Evolutionary conservation across 164 flowering plant genomes (phyloP).

Genomic region (Umbilicus rupestris): DNA sequence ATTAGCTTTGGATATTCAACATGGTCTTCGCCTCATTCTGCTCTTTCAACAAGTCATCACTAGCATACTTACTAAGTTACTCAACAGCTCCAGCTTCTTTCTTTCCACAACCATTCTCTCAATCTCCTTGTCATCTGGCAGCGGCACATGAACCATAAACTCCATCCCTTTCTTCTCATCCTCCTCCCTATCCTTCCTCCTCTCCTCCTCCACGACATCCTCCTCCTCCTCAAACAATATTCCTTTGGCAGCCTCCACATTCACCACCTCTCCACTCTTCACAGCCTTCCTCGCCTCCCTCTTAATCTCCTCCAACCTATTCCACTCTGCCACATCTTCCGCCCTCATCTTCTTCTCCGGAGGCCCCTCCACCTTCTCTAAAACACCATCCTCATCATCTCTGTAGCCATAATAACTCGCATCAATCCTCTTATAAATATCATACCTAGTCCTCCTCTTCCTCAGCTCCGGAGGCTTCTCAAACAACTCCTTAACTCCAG

Average conservation of each 20-base stretch:
- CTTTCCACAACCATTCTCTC: conserved; percentile 88
- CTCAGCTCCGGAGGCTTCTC: conserved; percentile 89
- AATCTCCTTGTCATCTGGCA: conserved; percentile 92
- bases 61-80: conserved; percentile 66
- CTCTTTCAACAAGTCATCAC: conserved; percentile 59
- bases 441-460: conserved; percentile 73
- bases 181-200: conserved; percentile 31
- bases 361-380: conserved; percentile 60
- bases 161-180: conserved; percentile 38
- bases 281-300: conserved; percentile 70
- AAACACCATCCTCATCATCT: conserved; percentile 86
- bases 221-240: conserved; percentile 73
- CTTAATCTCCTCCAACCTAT: conserved; percentile 55
- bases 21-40: conserved; percentile 73
- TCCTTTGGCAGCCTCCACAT: conserved; percentile 27
- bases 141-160: conserved; percentile 81
- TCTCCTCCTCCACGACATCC: conserved; percentile 82
- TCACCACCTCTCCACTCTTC: conserved; percentile 72
- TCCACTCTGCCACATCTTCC: conserved; percentile 63
- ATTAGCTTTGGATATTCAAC: conserved; percentile 71
- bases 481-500: conserved; percentile 79
- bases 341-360: conserved; percentile 65
- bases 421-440: conserved; percentile 82
- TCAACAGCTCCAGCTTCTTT: conserved; percentile 86
- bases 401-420: conserved; percentile 90